Evolutionary conservation across 2,329 filamentous ascomycete species (phyloP).

Genomic region (Stemphylium lycopersici): DNA sequence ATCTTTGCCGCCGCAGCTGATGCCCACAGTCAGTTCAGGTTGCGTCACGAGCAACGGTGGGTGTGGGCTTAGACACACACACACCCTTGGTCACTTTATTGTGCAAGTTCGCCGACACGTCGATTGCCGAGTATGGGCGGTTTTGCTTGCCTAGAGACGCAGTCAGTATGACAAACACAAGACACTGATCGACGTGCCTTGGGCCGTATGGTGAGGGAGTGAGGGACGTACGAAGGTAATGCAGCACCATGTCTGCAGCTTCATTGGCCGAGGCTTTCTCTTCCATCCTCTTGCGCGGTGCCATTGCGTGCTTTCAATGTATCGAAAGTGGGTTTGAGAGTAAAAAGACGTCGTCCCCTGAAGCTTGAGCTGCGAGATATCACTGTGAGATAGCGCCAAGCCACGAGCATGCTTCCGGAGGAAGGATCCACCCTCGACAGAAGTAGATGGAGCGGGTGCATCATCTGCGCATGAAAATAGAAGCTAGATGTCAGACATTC

Average conservation of each 20-base stretch:
- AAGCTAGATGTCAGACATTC: too few species aligned
- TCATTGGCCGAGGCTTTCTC: conserved; percentile 45
- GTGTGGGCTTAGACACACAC: conserved; percentile 35
- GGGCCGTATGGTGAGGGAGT: background rate
- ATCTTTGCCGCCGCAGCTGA: conserved; percentile 64
- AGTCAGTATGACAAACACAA: conserved; percentile 5
- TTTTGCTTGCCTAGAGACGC: conserved; percentile 54
- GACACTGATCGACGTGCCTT: too few species aligned
- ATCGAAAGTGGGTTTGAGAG: background rate
- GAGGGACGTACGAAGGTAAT: conserved; percentile 56
- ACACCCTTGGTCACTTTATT: conserved; percentile 64
- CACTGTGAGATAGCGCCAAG: conserved; percentile 6
- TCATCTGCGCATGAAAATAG: background rate
- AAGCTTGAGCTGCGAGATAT: background rate
- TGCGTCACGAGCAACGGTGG: background rate
- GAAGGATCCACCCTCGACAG: conserved; percentile 17
- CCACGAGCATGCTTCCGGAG: conserved; percentile 2
- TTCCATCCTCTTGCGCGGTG: conserved; percentile 46
- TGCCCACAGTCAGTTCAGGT: conserved; percentile 16
- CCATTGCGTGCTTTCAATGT: conserved; percentile 27
- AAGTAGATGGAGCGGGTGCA: conserved; percentile 2
- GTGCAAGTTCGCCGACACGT: conserved; percentile 66
- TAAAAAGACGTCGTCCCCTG: background rate
- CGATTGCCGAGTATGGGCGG: conserved; percentile 63
- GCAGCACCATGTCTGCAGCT: conserved; percentile 54